Conservation (phyloP, 805 yeast species). For the Metschnikowia kunwiensis region DNA sequence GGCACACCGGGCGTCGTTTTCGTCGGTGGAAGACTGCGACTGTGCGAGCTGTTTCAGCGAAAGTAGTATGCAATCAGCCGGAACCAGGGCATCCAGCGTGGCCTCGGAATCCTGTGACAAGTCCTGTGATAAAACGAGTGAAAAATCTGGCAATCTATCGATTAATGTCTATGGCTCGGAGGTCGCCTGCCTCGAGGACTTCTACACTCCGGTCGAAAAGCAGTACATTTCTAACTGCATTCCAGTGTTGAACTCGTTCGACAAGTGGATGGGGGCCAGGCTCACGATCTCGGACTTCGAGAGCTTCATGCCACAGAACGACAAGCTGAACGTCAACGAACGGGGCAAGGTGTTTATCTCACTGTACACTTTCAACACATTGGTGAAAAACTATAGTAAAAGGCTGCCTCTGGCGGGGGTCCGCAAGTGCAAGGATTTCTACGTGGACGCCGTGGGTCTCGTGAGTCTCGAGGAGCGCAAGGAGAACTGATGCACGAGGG, state of each 20-base stretch:
- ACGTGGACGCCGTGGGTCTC: constrained; percentile 16
- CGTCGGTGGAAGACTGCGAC: constrained; percentile 5
- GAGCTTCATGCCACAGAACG: constrained; percentile 11
- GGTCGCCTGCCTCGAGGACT: constrained; percentile 16
- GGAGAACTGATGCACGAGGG: no score
- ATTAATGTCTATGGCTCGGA: constrained; percentile 12
- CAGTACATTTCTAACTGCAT: constrained; percentile 37
- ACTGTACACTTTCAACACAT: constrained; percentile 9
- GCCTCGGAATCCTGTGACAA: constrained; percentile 1
- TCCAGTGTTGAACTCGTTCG: constrained; percentile 37
- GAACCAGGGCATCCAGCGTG: constrained; percentile 4
- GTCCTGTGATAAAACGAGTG: constrained; percentile 1
- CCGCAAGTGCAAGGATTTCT: constrained; percentile 14
- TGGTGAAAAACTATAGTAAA: constrained; percentile 10
- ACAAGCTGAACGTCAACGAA: constrained; percentile 8
- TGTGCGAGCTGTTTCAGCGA: constrained; percentile 12
- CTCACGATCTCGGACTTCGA: constrained; percentile 16
- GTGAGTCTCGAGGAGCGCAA: constrained; percentile 9
- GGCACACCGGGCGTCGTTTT: constrained; percentile 3
- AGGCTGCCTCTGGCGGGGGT: neutral
- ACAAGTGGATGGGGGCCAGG: constrained; percentile 30
- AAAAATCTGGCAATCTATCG: no score
- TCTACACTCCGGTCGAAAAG: constrained; percentile 28
- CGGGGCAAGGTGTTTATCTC: constrained; percentile 15
- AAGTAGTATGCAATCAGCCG: constrained; percentile 1